Evolutionary conservation across 352 stramenopile species (phyloP).

Genomic region (Phytopythium cucurbitacearum): DNA sequence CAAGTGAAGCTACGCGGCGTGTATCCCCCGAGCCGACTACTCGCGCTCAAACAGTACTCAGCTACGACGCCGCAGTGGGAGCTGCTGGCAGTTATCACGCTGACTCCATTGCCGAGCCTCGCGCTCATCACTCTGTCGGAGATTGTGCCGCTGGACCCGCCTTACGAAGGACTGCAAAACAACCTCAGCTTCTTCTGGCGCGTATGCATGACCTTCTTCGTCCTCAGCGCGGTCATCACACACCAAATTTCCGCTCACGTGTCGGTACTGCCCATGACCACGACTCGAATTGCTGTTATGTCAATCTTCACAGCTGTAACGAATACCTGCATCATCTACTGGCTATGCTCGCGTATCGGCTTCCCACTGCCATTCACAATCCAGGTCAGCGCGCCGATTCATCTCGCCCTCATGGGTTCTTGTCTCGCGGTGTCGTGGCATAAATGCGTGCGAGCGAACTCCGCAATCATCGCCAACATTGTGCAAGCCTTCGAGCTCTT

Average conservation of each 20-base stretch:
- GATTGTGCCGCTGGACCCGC: neutral
- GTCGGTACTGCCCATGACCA: neutral
- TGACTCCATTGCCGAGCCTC: neutral
- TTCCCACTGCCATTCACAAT: conserved; percentile 4
- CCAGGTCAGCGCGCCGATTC: neutral
- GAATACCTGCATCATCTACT: neutral
- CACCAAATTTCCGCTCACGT: neutral
- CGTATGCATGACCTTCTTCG: neutral
- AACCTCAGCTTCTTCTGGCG: conserved; percentile 2
- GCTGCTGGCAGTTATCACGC: neutral
- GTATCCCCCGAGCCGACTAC: neutral
- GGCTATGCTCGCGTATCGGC: neutral
- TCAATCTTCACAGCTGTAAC: neutral
- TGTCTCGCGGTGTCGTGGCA: neutral
- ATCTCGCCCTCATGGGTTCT: neutral
- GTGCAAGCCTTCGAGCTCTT: neutral
- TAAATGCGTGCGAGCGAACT: neutral
- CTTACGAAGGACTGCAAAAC: neutral
- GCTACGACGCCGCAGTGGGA: neutral
- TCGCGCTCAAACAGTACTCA: neutral
- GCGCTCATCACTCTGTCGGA: neutral
- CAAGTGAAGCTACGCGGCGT: neutral
- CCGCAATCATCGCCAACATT: neutral
- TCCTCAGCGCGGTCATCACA: neutral
- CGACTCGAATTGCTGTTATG: neutral